Base-by-base conservation (phyloP, 805 yeast genomes). In the Teunomyces barrocoloradensis region DNA sequence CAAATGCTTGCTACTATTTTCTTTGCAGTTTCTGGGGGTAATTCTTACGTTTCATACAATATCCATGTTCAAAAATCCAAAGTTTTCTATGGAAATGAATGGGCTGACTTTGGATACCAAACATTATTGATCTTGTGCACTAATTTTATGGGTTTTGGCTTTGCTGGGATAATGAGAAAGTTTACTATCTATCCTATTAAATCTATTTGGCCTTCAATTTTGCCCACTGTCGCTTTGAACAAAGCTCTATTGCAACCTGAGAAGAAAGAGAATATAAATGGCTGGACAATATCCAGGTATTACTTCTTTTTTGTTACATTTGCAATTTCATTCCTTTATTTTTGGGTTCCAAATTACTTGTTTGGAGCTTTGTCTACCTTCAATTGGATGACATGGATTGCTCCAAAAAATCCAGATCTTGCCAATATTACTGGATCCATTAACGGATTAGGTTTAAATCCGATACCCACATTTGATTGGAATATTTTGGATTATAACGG, bases 311-410 rank as follows among this genome's bases (percentile, higher is more conserved):
- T 50, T 34, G n/a, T 50, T 11, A 51, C 48, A 0, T 51, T 50
- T 17, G 44, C 35, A 7, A 21, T n/a, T 4, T 59, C 65, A 6
- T 66, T 65, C 42, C 2, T 61, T 2, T 66, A 60, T 53, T 58
- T 50, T 53, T 76, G 80, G 80, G 21, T 76, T 21, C 80, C 80
- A 25, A 57, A 68, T 44, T 76, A 70, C 49, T 36, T 75, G 9
- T 73, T 75, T 53, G 53, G 57, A 10, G 77, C 77, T 4, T 55
- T 77, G 10, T 73, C 75, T 4, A 56, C 63, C 2, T 76, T 76
- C 62, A 72, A 73, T 54, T 82, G 86, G 87, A 70, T 78, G 56
- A 71, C 79, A 4, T 82, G 85, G 84, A 81, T 80, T 42, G 60
- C 63, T 3, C 85, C 84, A 12, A 51, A 71, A 28, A 79, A 78